Evolutionary conservation across 495 filamentous ascomycete species (phyloP).

Genomic region (Lasiosphaeria miniovina): DNA sequence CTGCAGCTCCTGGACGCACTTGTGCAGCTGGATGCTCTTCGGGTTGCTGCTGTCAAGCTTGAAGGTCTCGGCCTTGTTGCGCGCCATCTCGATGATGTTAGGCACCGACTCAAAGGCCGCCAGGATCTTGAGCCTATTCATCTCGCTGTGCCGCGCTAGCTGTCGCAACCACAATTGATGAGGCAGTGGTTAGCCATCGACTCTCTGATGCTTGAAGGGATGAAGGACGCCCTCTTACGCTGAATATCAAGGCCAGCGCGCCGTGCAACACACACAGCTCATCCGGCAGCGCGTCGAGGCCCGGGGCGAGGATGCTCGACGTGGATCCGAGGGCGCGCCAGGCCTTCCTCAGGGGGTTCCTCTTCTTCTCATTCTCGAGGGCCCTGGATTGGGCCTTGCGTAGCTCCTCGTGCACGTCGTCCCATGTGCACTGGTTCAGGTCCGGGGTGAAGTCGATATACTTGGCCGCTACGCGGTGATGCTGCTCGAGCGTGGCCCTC

Average conservation of each 20-base stretch:
- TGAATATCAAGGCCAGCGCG: constrained; percentile 20
- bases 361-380: constrained; percentile 14
- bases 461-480: constrained; percentile 8
- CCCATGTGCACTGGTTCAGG: constrained; percentile 19
- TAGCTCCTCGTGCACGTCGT: constrained; percentile 17
- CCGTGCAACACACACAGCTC: constrained; percentile 18
- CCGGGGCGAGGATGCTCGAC: constrained; percentile 9
- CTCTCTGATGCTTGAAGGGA: background rate
- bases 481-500: constrained; percentile 14
- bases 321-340: constrained; percentile 14
- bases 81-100: constrained; percentile 16
- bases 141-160: constrained; percentile 9
- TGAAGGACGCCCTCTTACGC: constrained; percentile 3
- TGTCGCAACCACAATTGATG: background rate
- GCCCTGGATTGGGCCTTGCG: constrained; percentile 14
- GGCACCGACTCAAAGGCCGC: constrained; percentile 12
- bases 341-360: constrained; percentile 7
- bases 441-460: constrained; percentile 17
- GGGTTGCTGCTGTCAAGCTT: constrained; percentile 7
- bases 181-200: background rate
- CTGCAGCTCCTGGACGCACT: constrained; percentile 1
- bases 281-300: constrained; percentile 15
- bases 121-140: constrained; percentile 16
- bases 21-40: constrained; percentile 9
- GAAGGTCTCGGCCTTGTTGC: constrained; percentile 12